phyloP scores from a whole-genome alignment of 768 basidiomycete species.

The Chalciporus piperatus region DNA sequence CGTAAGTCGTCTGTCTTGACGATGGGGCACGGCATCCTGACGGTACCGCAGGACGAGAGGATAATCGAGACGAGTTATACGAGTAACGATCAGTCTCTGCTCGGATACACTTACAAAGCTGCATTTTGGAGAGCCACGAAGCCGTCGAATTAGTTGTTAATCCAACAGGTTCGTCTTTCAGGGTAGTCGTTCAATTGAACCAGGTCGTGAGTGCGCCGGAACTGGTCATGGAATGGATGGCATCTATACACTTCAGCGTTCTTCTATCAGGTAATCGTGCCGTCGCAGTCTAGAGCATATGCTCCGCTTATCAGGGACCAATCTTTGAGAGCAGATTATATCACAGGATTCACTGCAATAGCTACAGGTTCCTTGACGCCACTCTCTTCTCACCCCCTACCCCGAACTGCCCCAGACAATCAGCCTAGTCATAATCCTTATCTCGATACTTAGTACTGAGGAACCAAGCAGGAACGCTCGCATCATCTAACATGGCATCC shows the following conservation, averaged over 20 bases:
- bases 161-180: not conserved
- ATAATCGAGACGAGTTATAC: conserved; percentile 85
- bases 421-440: not conserved
- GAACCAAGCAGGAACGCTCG: too few species aligned
- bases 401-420: too few species aligned
- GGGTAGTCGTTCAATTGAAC: not conserved
- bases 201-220: too few species aligned
- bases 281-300: too few species aligned
- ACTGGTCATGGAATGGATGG: too few species aligned
- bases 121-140: conserved; percentile 81
- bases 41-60: conserved; percentile 64
- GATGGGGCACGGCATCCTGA: not conserved
- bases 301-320: too few species aligned
- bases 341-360: too few species aligned
- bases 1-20: conserved; percentile 43
- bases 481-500: not conserved
- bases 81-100: conserved; percentile 75
- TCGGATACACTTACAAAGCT: conserved; percentile 80
- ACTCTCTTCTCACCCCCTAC: too few species aligned
- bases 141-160: not conserved
- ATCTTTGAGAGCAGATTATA: too few species aligned
- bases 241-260: too few species aligned
- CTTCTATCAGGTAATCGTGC: too few species aligned
- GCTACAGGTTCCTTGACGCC: too few species aligned
- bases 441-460: not conserved